Percentiles rank a stretch among this genome's conserved stretches.
phyloP scores from a whole-genome alignment of 2,329 filamentous ascomycete species.

The Neoscytalidium dimidiatum region DNA sequence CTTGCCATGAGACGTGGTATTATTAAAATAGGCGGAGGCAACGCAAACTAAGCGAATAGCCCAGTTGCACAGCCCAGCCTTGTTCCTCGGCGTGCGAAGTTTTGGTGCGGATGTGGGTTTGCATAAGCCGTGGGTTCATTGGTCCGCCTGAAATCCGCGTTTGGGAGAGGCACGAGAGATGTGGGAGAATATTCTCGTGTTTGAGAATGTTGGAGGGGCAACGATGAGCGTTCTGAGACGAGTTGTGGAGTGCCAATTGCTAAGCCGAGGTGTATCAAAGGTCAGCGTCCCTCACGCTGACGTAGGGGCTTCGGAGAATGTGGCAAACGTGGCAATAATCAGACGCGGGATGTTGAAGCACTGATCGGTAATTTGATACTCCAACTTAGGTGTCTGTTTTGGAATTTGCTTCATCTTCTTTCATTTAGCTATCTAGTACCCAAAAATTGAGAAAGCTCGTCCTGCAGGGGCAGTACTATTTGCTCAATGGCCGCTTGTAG shows the following conservation, averaged over 20 bases:
- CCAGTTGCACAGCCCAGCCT: too few relatives aligned
- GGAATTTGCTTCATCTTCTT: too few relatives aligned
- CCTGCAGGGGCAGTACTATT: conserved; percentile 39
- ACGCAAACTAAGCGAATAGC: too few relatives aligned
- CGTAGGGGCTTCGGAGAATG: too few relatives aligned
- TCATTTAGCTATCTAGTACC: conserved; percentile 28
- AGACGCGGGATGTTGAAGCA: too few relatives aligned
- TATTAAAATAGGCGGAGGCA: too few relatives aligned
- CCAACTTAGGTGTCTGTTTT: neutral
- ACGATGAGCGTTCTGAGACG: neutral
- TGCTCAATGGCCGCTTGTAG: conserved; percentile 39
- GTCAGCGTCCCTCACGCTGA: neutral
- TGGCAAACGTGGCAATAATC: too few relatives aligned
- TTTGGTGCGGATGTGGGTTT: neutral
- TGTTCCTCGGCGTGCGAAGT: neutral
- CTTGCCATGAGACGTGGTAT: too few relatives aligned
- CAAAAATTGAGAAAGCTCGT: conserved; percentile 38
- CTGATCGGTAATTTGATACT: neutral
- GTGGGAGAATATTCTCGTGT: neutral
- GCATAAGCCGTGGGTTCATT: too few relatives aligned
- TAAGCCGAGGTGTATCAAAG: neutral
- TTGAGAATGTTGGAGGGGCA: neutral
- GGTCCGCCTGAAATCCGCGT: too few relatives aligned
- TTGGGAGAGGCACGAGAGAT: too few relatives aligned
- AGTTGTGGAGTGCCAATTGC: neutral